Base-by-base conservation (phyloP, 1,284 basidiomycete species). In the Trichosporon inkin region DNA sequence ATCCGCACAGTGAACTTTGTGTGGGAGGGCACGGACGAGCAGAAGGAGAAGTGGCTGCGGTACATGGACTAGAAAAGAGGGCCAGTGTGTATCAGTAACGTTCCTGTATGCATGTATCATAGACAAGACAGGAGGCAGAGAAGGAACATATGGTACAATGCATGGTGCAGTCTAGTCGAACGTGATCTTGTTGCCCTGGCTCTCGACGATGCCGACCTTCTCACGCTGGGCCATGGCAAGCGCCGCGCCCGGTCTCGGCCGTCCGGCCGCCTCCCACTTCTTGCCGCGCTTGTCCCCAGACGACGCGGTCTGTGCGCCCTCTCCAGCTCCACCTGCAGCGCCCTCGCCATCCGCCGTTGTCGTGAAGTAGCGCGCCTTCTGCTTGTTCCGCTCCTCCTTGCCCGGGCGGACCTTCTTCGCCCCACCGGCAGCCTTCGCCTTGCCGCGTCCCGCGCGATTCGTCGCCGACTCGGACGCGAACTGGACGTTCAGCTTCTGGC, bases 211-310 rank as follows among this genome's bases (percentile, higher is more conserved):
- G 1, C 87, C 89, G 17, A 86, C 86, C 61, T 86, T 88, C 76
- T 91, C 90, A 57, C 94, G 84, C 73, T 88, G 88, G 17, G 95
- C 94, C 61, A 85, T 84, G 0, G 93, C 92, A 20, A 97, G 83
- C 5, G 92, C 92, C 5, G 92, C 94, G 58, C 94, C 94, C 22
- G 94, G 93, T 74, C 84, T 88, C 7, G 87, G 83, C 57, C 92
- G 83, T 58, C 78, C 75, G 2, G 67, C 68, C 37, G 70, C 68
- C 63, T 78, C 72, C 73, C 76, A 74, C 67, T 78, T 78, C 66
- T 76, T 76, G 28, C 74, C 76, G 28, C 75, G 56, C 44, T 67
- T 64, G 24, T 61, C 52, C n/a, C 24, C 37, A 22, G 53, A 38
- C 38, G 39, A 19, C 53, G 39, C 59, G 39, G 56, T 28, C 41